A percentile compares a stretch with the other conserved stretches of the same genome.
Conservation (phyloP, 176 grass and related monocot species). For the Eleusine coracana region DNA sequence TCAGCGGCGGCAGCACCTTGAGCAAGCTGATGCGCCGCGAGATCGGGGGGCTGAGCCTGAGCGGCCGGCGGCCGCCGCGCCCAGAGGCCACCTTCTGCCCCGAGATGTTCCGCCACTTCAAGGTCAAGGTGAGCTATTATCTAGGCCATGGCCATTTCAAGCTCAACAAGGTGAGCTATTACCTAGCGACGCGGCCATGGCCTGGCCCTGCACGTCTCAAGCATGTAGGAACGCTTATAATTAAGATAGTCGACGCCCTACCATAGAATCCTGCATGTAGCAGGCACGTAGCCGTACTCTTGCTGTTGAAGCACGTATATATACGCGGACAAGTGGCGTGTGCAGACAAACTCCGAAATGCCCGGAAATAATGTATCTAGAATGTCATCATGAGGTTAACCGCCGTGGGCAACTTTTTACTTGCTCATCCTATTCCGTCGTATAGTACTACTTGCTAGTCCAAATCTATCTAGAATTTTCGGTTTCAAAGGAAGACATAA, state of each 20-base stretch:
- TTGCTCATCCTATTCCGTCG: too few relatives aligned
- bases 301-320: too few relatives aligned
- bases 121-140: not conserved
- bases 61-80: not conserved
- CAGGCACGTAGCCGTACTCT: too few relatives aligned
- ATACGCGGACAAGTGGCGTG: not conserved
- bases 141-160: conserved; percentile 8
- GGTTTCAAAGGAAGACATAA: too few relatives aligned
- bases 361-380: too few relatives aligned
- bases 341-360: too few relatives aligned
- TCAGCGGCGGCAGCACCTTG: not conserved
- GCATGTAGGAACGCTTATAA: not conserved
- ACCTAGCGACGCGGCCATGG: not conserved
- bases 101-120: conserved; percentile 14
- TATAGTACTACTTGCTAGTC: too few relatives aligned
- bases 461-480: too few relatives aligned
- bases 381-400: too few relatives aligned
- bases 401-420: too few relatives aligned
- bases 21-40: not conserved
- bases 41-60: not conserved
- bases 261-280: too few relatives aligned
- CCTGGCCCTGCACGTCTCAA: not conserved
- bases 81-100: not conserved
- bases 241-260: too few relatives aligned
- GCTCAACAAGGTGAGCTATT: not conserved